Evolutionary conservation across 441 rosid species (phyloP), one percentile per base, ranked within the genome.

Genomic region (Pelargonium citronellum): DNA sequence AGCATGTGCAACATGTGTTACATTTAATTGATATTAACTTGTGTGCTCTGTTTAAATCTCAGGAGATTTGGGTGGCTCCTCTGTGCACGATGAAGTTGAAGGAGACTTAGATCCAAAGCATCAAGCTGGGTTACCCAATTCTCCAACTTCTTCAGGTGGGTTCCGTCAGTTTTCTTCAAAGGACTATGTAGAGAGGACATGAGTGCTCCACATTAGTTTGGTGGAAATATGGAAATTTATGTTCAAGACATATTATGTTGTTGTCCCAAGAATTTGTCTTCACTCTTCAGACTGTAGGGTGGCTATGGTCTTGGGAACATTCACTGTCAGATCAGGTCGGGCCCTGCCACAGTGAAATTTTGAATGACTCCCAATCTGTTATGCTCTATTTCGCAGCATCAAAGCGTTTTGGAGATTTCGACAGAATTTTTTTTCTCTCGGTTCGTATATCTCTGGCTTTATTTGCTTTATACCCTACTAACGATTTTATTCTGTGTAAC

Each of bases 81-180:
- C 85, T 71, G 85, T 81, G 69, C 78, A 78, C 64, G 91, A 80
- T 51, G 86, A 83, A 78, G 86, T 70, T 73, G 92, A 80, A 77
- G 82, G 75, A 84, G 87, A 86, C 71, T 43, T 49, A 46, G 81
- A 84, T 76, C 73, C 79, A 58, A 87, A 75, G 80, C 86, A 83
- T 76, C 74, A 34, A 75, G 84, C 86, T 79, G 95, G 85, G 86
- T 83, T 90, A 85, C 91, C 98, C 89, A 88, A 87, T 79, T 92
- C 96, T 82, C 92, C 96, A 82, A 82, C 97, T 77, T 85, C 99
- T 92, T 88, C 97, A 90, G 97, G 97, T 95, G 96, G 98, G 98
- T 91, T 95, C 95, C 88, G 78, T 86, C 90, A 84, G 90, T 87
- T 86, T 84, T 90, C 94, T 87, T 92, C 95, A 79, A 81, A 81